Percentiles rank a stretch among this genome's conserved stretches.
Conservation (phyloP, 768 basidiomycete species). For the Mycena vulgaris region DNA sequence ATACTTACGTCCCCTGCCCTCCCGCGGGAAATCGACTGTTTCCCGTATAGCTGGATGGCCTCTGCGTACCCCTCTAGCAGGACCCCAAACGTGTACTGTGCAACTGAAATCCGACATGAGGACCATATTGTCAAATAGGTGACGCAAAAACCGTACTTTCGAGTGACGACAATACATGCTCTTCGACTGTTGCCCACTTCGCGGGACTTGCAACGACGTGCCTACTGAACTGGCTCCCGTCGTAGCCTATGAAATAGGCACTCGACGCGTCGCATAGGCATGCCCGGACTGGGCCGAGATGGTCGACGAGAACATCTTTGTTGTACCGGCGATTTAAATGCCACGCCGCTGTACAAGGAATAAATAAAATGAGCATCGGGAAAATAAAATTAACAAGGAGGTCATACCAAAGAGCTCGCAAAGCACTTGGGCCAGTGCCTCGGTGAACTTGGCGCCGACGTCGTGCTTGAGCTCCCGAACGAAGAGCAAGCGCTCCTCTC, state of each 20-base stretch:
- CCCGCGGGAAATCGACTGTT: background rate
- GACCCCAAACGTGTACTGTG: background rate
- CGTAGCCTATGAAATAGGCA: background rate
- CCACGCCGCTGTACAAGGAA: background rate
- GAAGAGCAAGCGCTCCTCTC: background rate
- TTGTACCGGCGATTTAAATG: background rate
- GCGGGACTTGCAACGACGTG: background rate
- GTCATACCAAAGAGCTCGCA: constrained; percentile 10
- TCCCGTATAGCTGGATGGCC: background rate
- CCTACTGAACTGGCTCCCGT: background rate
- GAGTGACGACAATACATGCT: background rate
- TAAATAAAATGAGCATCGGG: background rate
- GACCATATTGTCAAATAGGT: background rate
- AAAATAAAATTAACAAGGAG: background rate
- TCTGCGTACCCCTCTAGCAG: background rate
- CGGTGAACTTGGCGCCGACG: background rate
- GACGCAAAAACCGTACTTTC: background rate
- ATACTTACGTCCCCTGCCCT: too few relatives aligned
- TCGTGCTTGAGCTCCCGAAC: background rate
- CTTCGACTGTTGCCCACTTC: background rate
- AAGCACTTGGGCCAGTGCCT: background rate
- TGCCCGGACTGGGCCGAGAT: background rate
- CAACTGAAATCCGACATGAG: background rate
- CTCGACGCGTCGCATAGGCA: background rate
- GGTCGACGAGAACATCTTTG: background rate